Conservation (phyloP, 2,329 filamentous ascomycete genomes). For the Monascus ruber region DNA sequence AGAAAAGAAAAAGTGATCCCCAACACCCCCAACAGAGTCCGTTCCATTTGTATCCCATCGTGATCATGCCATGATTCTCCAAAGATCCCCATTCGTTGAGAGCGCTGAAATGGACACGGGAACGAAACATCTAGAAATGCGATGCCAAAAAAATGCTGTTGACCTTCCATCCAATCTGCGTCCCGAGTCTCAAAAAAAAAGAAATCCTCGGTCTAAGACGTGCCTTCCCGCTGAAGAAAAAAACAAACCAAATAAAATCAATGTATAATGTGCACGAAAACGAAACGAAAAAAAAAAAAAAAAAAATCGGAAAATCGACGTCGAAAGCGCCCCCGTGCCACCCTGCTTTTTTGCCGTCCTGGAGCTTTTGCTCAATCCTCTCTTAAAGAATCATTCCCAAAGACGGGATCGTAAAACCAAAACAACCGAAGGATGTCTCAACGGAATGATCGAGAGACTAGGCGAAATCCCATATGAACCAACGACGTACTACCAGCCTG, state of each 20-base stretch:
- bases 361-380: conserved; percentile 11
- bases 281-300: conserved; percentile 1
- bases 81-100: conserved; percentile 24
- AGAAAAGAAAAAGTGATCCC: conserved; percentile 10
- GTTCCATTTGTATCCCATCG: conserved; percentile 27
- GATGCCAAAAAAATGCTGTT: conserved; percentile 11
- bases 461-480: conserved; percentile 21
- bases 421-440: conserved; percentile 9
- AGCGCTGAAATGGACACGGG: conserved; percentile 19
- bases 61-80: conserved; percentile 30
- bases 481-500: conserved; percentile 31
- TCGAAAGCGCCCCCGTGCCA: conserved; percentile 8
- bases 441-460: conserved; percentile 7
- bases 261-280: conserved; percentile 1
- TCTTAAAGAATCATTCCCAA: conserved; percentile 13
- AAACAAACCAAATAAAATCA: conserved; percentile 3
- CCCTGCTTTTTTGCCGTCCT: conserved; percentile 4
- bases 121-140: conserved; percentile 19
- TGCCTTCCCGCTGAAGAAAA: conserved; percentile 1
- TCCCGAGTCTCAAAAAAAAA: not conserved
- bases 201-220: not conserved
- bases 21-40: conserved; percentile 30
- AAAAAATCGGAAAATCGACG: conserved; percentile 8
- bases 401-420: conserved; percentile 13
- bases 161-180: conserved; percentile 6